Evolutionary conservation across 225 moss, liverwort and hornwort genomes (phyloP).

Genomic region (Polytrichum formosum): DNA sequence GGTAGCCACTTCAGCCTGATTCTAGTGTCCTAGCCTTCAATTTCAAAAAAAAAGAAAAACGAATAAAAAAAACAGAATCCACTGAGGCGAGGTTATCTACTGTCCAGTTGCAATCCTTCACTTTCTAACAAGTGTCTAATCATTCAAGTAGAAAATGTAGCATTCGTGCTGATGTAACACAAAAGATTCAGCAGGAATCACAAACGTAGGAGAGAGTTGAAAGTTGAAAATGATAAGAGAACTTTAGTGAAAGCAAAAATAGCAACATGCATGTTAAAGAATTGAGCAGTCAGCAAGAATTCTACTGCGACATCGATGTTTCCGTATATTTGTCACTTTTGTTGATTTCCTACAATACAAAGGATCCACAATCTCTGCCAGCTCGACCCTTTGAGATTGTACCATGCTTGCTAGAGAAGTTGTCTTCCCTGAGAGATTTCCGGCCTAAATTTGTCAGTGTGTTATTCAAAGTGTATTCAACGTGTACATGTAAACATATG

Average conservation of each 20-base stretch:
- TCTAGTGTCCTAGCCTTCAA: too few relatives aligned
- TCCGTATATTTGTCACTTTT: constrained; percentile 35
- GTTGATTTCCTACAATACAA: constrained; percentile 21
- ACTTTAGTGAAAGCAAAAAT: not conserved
- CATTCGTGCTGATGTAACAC: constrained; percentile 27
- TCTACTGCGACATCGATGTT: constrained; percentile 32
- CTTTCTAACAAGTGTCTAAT: too few relatives aligned
- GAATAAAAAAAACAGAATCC: too few relatives aligned
- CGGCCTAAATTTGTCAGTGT: not conserved
- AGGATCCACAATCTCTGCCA: constrained; percentile 32
- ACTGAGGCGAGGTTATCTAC: too few relatives aligned
- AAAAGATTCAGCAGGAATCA: constrained; percentile 70
- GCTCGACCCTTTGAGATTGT: constrained; percentile 24
- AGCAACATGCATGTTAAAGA: constrained; percentile 11
- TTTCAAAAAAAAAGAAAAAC: too few relatives aligned
- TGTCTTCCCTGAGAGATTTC: constrained; percentile 26
- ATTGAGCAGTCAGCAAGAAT: constrained; percentile 44
- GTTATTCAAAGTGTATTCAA: not conserved
- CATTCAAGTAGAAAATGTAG: too few relatives aligned
- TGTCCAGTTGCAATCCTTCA: too few relatives aligned
- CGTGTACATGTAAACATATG: not conserved
- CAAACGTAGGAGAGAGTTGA: constrained; percentile 1
- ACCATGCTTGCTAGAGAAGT: constrained; percentile 5
- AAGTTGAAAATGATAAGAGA: not conserved
- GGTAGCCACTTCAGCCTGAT: too few relatives aligned